Base-by-base conservation (phyloP, 345 rosid species). In the Lepidium africanum region DNA sequence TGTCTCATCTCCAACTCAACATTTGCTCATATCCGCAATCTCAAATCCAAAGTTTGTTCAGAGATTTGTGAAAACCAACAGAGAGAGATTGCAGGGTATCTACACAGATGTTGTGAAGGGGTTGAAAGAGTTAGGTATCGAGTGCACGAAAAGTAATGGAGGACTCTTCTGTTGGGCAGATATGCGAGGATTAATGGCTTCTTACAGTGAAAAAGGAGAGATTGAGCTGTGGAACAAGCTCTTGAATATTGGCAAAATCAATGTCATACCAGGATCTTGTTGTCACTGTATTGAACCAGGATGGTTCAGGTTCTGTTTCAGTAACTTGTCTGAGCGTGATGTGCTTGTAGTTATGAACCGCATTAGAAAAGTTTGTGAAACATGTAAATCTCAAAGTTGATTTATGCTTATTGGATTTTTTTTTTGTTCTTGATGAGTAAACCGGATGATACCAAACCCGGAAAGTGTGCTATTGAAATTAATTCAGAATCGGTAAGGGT, bases 281-380 rank as follows among this genome's bases (percentile, higher is more conserved):
- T 94, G 99, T 68, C 97, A 85, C 60, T 94, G 97, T 62, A 94
- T 91, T 12, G 96, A 88, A 80, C 99, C 95, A 1, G 97, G 99
- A 33, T 94, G 95, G 97, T 94, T 90, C 74, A 30, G 86, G 49
- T 80, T 90, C 76, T 83, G 96, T 86, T 84, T 86, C 53, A 77
- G 88, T 56, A 49, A 80, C 63, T 76, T 90, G 85, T 69, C 81
- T 9, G 90, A 87, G 56, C 78, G 78, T 7, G 96, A 90, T 38
- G 71, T 90, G 53, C 83, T 83, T 40, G 77, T 84, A 55, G 91
- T 86, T 50, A 74, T 87, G 76, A 75, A 83, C 43, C 82, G 97
- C 55, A 79, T 88, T 67, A 80, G 58, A 40, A 86, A 77, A 70
- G 81, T 88, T 78, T 72, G 78, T 63, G 82, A 82, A 68, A 78